Evolutionary conservation across 805 yeast genomes (phyloP), one percentile per base, ranked within the genome.

Genomic region (Metschnikowia noctiluminum): DNA sequence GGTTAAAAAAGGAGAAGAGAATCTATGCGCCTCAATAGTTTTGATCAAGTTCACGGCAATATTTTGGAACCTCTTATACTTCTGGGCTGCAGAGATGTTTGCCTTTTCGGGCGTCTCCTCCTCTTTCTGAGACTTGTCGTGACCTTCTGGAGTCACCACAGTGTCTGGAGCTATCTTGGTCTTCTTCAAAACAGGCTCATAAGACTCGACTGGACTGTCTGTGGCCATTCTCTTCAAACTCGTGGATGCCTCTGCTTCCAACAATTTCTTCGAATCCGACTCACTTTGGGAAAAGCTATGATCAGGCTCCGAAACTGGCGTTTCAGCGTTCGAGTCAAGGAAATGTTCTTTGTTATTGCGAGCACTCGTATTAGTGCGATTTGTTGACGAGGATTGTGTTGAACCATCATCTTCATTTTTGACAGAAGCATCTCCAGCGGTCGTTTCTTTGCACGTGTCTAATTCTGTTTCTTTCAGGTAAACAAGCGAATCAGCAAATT

Each of bases 1-100:
- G 45, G 77, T 80, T 35, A 85, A 62, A 62, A 88, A 88, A 48
- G 87, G 83, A 0, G 90, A 82, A 0, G 94, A 87, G 58, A 79
- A 84, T 49, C 88, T 72, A 62, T 86, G 85, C 1, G 88, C 82
- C 35, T 84, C 77, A 8, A 87, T 81, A 51, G 84, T 83, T 14
- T 80, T 73, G 42, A 88, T 65, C 31, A 88, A 68, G 40, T 84
- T 86, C 7, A 76, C 68, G 0, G 89, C 84, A 15, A 84, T 70
- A 21, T 76, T 69, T 54, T 81, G 86, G 64, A 87, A 82, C 53
- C 82, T 71, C 59, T 83, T 82, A 38, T 55, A 57, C 43, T 52
- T 53, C 35, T 46, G 56, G 1, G 52, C 38, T 13, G 48, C 36
- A 11, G 36, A 34, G 9, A 34, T 34, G 36, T 34, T 13, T 7